These are phyloP conservation scores for Claviceps purpurea DNA, from an alignment of 2,329 filamentous ascomycete species.

Conservation along the genomic window DNA sequence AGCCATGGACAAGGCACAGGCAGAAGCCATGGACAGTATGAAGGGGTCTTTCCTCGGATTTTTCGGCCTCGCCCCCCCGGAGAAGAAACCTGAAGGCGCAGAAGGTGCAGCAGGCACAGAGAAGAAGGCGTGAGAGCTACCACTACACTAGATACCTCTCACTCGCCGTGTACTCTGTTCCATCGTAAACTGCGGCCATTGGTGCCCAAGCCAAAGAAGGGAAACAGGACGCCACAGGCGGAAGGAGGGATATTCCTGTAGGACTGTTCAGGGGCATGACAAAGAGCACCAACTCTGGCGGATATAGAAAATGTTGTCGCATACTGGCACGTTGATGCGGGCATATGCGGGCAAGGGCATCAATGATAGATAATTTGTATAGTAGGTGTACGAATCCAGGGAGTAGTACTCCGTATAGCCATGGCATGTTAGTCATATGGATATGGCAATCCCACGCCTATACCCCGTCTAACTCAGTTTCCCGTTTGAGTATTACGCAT, in stretches of 20 bases:
- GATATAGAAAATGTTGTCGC: slow-evolving; percentile 2
- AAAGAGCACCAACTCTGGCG: not conserved
- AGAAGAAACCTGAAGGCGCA: slow-evolving; percentile 5
- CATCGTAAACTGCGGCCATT: not conserved
- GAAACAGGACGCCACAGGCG: not conserved
- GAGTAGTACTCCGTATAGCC: not conserved
- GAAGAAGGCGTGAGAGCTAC: slow-evolving; percentile 9
- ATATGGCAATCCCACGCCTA: not conserved
- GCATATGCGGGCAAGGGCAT: not conserved
- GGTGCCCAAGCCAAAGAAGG: not conserved
- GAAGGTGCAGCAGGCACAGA: slow-evolving; percentile 3
- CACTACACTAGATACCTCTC: not conserved
- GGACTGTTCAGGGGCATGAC: not conserved
- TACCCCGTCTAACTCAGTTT: too few relatives aligned
- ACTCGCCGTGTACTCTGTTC: not conserved
- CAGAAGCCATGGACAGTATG: slow-evolving; percentile 87
- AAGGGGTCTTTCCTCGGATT: slow-evolving; percentile 51
- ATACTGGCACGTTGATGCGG: slow-evolving; percentile 1
- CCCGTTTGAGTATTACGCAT: too few relatives aligned
- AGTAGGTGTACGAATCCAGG: slow-evolving; percentile 4
- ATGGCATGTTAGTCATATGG: not conserved
- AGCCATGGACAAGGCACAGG: slow-evolving; percentile 75
- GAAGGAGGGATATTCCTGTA: not conserved
- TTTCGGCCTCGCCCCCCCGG: slow-evolving; percentile 10
- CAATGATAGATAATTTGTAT: slow-evolving; percentile 2